Evolutionary conservation across 164 flowering plant genomes (phyloP), one percentile per base, ranked within the genome.

Genomic region (Kalanchoe fedtschenkoi): DNA sequence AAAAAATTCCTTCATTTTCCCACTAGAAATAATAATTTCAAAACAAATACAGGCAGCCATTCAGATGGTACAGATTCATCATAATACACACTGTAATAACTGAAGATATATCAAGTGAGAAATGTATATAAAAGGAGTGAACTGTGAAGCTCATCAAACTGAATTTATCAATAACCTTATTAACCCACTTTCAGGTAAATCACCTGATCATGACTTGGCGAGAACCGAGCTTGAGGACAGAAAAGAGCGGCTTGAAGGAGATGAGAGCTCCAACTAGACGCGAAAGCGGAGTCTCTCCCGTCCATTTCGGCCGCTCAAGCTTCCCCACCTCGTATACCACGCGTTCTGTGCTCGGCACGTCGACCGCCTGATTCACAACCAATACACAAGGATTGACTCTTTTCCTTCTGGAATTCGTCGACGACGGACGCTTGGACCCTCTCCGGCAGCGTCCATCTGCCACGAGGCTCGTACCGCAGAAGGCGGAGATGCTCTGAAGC

Each of bases 171-270:
- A n/a, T n/a, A n/a, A n/a, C n/a, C n/a, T n/a, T n/a, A n/a, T n/a
- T n/a, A n/a, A n/a, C n/a, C n/a, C n/a, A n/a, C n/a, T n/a, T n/a
- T n/a, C n/a, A n/a, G n/a, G n/a, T n/a, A n/a, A n/a, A n/a, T 6
- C 32, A 76, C 86, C 86, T 83, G 74, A 85, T 83, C 4, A 86
- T 68, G 58, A 81, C 89, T 68, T 78, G 88, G 65, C 92, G 62
- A 28, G 88, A 88, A 22, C 87, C 92, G 51, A 79, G 70, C 69
- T 86, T 82, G 62, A 86, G 73, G 15, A 83, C 30, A 33, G 84
- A 75, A 63, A 59, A 83, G 43, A 83, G 70, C 17, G 91, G 86
- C 62, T 81, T 83, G 72, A 85, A 75, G 64, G 83, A 68, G 62
- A 83, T 83, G 53, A 85, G 68, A 30, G 88, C 74, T 15, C 75